These are phyloP conservation scores for Rosa hybrid DNA, from an alignment of 331 rosid genomes.

Conservation along the genomic window DNA sequence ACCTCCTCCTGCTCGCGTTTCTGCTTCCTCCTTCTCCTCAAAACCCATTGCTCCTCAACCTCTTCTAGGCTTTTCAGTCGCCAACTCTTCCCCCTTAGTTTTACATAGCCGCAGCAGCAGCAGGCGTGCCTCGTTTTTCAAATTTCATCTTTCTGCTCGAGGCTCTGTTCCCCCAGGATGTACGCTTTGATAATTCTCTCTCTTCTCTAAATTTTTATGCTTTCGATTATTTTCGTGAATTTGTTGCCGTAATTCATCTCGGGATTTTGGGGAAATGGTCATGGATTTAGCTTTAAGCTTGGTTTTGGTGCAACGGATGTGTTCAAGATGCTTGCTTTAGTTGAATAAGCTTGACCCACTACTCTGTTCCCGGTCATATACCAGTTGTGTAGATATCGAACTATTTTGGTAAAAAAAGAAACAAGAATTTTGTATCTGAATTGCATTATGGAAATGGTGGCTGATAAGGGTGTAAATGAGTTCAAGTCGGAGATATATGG, in stretches of 20 bases:
- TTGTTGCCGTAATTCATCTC: too few relatives aligned
- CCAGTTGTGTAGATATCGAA: background rate
- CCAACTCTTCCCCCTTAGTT: too few relatives aligned
- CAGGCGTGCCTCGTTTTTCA: conserved; percentile 14
- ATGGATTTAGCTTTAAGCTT: background rate
- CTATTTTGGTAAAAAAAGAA: background rate
- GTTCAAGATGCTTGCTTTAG: background rate
- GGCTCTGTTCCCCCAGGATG: conserved; percentile 14
- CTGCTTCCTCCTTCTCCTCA: conserved; percentile 13
- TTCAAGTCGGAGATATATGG: background rate
- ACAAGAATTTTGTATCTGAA: background rate
- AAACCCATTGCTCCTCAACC: background rate
- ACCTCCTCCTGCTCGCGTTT: conserved; percentile 11
- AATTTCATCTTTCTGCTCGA: conserved; percentile 6
- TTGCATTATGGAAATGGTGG: background rate
- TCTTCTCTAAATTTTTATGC: background rate
- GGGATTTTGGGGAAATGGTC: background rate
- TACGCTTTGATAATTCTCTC: background rate
- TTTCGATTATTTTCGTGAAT: background rate
- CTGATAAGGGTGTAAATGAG: background rate
- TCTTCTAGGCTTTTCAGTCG: background rate
- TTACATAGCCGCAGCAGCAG: background rate
- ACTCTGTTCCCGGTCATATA: background rate
- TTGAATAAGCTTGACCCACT: background rate
- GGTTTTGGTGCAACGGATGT: background rate